These are phyloP conservation scores for Trametes punicea DNA, from an alignment of 768 basidiomycete genomes.

Conservation along the genomic window DNA sequence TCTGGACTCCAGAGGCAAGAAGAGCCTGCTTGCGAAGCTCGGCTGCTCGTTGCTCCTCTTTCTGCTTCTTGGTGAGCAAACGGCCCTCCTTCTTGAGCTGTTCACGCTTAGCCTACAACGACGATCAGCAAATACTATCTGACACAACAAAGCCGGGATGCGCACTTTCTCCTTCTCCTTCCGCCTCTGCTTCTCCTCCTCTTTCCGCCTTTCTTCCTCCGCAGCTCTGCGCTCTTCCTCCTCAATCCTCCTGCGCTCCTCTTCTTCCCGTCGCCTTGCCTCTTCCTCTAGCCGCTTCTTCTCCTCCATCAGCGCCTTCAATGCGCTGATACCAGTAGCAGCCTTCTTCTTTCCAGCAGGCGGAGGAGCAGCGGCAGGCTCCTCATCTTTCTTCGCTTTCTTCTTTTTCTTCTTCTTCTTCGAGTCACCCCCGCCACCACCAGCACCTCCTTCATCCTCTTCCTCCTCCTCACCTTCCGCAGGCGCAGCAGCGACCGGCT, in stretches of 20 bases:
- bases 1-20: constrained; percentile 81
- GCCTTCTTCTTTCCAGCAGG: constrained; percentile 66
- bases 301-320: constrained; percentile 91
- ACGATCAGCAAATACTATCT: constrained; percentile 3
- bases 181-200: constrained; percentile 78
- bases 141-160: constrained; percentile 3
- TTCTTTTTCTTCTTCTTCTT: constrained; percentile 81
- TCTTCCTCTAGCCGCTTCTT: constrained; percentile 89
- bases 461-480: constrained; percentile 49
- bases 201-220: constrained; percentile 73
- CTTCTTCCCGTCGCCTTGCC: constrained; percentile 64
- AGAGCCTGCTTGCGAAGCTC: constrained; percentile 90
- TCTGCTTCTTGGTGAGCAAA: constrained; percentile 95
- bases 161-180: constrained; percentile 88
- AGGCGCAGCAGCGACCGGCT: constrained; percentile 23
- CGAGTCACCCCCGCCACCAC: constrained; percentile 43
- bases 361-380: constrained; percentile 47
- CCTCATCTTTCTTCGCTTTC: constrained; percentile 71
- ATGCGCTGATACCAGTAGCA: constrained; percentile 62
- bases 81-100: constrained; percentile 91
- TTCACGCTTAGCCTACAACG: constrained; percentile 76
- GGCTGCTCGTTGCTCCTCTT: constrained; percentile 86
- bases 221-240: constrained; percentile 80
- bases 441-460: constrained; percentile 67
- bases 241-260: constrained; percentile 76